phyloP scores from a whole-genome alignment of 352 stramenopile genomes.

The Phytophthora brassicae region DNA sequence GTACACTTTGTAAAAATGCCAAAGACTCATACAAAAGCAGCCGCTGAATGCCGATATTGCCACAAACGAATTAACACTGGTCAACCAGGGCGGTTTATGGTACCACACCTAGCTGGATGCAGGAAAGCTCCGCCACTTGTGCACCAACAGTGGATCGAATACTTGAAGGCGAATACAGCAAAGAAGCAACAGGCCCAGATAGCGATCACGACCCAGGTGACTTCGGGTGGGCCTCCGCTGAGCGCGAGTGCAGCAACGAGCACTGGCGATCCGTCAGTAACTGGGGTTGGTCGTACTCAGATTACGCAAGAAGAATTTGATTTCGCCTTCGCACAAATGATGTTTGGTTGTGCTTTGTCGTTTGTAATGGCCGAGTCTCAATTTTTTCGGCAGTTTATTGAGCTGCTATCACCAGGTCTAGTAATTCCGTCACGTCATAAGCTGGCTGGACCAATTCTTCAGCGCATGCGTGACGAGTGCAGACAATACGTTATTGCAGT shows the following conservation, averaged over 20 bases:
- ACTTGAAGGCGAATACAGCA: not conserved
- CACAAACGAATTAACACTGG: not conserved
- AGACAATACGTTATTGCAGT: not conserved
- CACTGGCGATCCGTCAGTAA: not conserved
- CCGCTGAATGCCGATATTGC: not conserved
- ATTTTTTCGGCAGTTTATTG: slow-evolving; percentile 4
- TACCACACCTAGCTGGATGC: not conserved
- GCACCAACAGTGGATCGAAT: not conserved
- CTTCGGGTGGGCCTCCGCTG: too few species aligned
- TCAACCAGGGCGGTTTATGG: not conserved
- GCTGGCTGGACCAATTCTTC: not conserved
- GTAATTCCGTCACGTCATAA: not conserved
- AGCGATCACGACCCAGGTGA: too few species aligned
- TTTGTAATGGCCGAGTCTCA: not conserved
- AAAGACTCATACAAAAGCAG: not conserved
- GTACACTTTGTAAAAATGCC: not conserved
- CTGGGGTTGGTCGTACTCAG: not conserved
- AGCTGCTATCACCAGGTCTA: not conserved
- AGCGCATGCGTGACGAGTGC: not conserved
- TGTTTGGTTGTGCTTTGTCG: not conserved
- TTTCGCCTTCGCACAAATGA: slow-evolving; percentile 5
- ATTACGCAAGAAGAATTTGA: slow-evolving; percentile 1
- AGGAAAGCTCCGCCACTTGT: not conserved
- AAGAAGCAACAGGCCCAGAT: too few species aligned
- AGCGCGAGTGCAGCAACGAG: not conserved